Evolutionary conservation across 495 filamentous ascomycete genomes (phyloP), one percentile per base, ranked within the genome.

Genomic region (Glonium stellatum): DNA sequence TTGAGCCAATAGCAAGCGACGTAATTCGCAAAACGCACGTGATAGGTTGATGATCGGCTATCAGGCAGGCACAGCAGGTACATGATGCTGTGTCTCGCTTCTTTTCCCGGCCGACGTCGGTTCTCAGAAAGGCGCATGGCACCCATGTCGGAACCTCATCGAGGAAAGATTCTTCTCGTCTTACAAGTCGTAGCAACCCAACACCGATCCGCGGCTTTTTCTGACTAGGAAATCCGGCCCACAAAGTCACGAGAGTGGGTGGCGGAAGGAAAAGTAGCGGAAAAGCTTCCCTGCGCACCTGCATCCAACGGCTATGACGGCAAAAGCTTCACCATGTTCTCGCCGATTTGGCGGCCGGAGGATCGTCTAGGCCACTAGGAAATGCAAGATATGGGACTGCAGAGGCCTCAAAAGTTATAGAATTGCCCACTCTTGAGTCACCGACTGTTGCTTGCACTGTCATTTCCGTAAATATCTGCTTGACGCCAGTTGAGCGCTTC

Each of bases 271-370:
- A 50, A 50, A 50, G 47, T 19, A 18, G n/a, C 61, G 55, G 55
- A 63, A 63, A 63, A 63, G 61, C 55, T 21, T 59, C 19, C 51
- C 55, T 58, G 47, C n/a, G n/a, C n/a, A n/a, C n/a, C n/a, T n/a
- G n/a, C n/a, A 48, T 22, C 18, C 52, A 44, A 47, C 56, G 61
- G 60, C 27, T 63, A 63, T 55, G 55, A 63, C 61, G 61, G 61
- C 61, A 59, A 34, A 6, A 22, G 13, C 4, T 19, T 5, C 22
- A 44, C 23, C 13, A 18, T 19, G 31, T 59, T 36, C 19, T 35
- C 13, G 22, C 21, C 19, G n/a, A 21, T 51, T n/a, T 46, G 35
- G 46, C 46, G 39, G 11, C 13, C 9, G n/a, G 25, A 18, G 34
- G 21, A 18, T 35, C 23, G 37, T 34, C n/a, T n/a, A n/a, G 27